Evolutionary conservation across 2,329 filamentous ascomycete species (phyloP), one percentile per base, ranked within the genome.

Genomic region (Kalaharituber pfeilii): DNA sequence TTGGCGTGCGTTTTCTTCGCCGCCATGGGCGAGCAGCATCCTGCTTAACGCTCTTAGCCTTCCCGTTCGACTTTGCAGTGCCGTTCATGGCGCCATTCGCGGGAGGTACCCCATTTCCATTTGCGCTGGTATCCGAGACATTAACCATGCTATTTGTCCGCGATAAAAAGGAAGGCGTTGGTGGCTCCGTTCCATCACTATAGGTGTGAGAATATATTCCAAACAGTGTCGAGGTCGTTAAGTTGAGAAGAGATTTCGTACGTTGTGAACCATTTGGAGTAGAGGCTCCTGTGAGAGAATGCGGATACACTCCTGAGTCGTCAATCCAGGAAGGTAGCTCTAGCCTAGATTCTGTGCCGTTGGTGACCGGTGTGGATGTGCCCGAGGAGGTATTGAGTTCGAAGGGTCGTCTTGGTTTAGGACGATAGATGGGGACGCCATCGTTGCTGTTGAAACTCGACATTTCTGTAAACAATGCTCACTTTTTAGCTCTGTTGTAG

Each of bases 161-260:
- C 4, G 47, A 50, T 11, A 28, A 9, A 15, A 29, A 27, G 25
- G 84, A 84, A 0, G 83, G 82, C 87, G 53, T 75, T 72, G 2
- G 74, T 68, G 58, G 81, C 79, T 60, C 79, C 78, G 56, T 64
- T 72, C 67, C 68, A 45, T 76, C 72, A 55, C 76, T 76, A 28
- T 75, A 74, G 0, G 78, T 77, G 5, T 79, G 80, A 9, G 80
- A 81, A 72, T 94, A 98, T 64, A 98, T 98, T 53, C 91, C 89
- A 62, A 83, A 84, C 4, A 98, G 76, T 0, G 91, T 94, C 1
- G 86, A 88, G 8, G 84, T 82, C 3, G 86, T 94, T 57, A 98
- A 75, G 66, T 95, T 94, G 65, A 87, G 72, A 55, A 86, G 77
- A 8, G 86, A 94, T 60, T 82, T 79, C 24, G 81, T 84, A 56